These are phyloP conservation scores for Odontarrhena argentea DNA, from an alignment of 345 rosid genomes.

Conservation along the genomic window DNA sequence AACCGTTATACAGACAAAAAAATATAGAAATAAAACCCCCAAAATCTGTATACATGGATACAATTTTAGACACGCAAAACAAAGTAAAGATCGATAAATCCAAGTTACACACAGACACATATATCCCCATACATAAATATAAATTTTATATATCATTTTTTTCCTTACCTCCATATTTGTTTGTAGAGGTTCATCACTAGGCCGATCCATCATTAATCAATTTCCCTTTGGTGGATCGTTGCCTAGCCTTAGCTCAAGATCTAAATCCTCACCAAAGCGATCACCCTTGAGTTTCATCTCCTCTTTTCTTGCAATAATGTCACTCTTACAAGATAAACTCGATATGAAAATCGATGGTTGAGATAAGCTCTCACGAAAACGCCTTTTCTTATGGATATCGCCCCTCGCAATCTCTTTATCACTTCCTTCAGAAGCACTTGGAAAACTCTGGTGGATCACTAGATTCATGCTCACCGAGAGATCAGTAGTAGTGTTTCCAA, in stretches of 20 bases:
- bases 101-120: conserved; percentile 26
- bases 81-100: conserved; percentile 22
- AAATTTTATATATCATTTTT: conserved; percentile 6
- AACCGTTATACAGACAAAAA: not conserved
- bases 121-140: conserved; percentile 17
- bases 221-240: conserved; percentile 57
- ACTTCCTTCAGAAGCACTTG: conserved; percentile 30
- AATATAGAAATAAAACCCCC: not conserved
- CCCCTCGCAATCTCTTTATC: conserved; percentile 41
- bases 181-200: conserved; percentile 21
- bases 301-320: conserved; percentile 40
- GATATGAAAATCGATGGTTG: conserved; percentile 52
- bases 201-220: conserved; percentile 32
- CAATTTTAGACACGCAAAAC: conserved; percentile 30
- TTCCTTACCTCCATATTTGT: conserved; percentile 11
- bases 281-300: conserved; percentile 46
- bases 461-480: conserved; percentile 68
- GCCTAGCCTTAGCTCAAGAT: conserved; percentile 96
- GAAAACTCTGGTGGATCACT: conserved; percentile 51
- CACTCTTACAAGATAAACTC: conserved; percentile 45
- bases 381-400: conserved; percentile 54
- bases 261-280: conserved; percentile 67
- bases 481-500: conserved; percentile 44
- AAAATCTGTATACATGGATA: conserved; percentile 7
- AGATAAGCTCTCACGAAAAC: conserved; percentile 45